These are phyloP conservation scores for Macrocybe gigantea DNA, from an alignment of 768 basidiomycete genomes.

Conservation along the genomic window DNA sequence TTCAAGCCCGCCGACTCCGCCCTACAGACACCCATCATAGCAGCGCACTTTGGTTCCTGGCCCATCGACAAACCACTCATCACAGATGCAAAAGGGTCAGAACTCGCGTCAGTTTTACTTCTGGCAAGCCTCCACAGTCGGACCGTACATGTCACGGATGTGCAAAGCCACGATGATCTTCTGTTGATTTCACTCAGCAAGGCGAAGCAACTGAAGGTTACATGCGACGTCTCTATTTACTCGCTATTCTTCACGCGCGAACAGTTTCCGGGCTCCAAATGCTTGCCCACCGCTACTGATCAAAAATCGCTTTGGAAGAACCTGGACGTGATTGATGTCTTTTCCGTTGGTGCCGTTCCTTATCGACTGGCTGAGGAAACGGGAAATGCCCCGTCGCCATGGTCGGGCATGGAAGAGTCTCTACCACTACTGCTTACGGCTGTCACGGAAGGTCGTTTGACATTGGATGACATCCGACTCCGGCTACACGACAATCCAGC, in stretches of 20 bases:
- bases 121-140: constrained; percentile 90
- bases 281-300: constrained; percentile 69
- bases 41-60: constrained; percentile 88
- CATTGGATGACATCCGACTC: constrained; percentile 74
- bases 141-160: constrained; percentile 86
- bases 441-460: constrained; percentile 71
- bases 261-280: constrained; percentile 58
- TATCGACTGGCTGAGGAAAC: constrained; percentile 66
- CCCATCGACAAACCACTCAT: constrained; percentile 88
- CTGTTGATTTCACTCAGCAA: constrained; percentile 92
- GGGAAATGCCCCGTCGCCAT: constrained; percentile 53
- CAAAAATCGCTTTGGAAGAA: constrained; percentile 85
- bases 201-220: constrained; percentile 87
- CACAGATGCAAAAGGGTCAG: constrained; percentile 87
- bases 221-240: constrained; percentile 93
- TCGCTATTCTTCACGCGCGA: constrained; percentile 82
- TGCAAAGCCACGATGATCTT: constrained; percentile 81
- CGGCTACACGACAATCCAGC: constrained; percentile 90
- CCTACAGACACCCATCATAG: constrained; percentile 66
- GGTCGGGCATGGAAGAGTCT: constrained; percentile 82
- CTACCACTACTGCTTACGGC: constrained; percentile 86
- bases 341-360: constrained; percentile 85
- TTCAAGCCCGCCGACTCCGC: constrained; percentile 45
- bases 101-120: constrained; percentile 88
- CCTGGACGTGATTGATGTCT: constrained; percentile 78